A percentile compares a stretch with the other conserved stretches of the same genome.
Evolutionary conservation across 352 stramenopile genomes (phyloP).

Genomic region (Pythium rishiriense): DNA sequence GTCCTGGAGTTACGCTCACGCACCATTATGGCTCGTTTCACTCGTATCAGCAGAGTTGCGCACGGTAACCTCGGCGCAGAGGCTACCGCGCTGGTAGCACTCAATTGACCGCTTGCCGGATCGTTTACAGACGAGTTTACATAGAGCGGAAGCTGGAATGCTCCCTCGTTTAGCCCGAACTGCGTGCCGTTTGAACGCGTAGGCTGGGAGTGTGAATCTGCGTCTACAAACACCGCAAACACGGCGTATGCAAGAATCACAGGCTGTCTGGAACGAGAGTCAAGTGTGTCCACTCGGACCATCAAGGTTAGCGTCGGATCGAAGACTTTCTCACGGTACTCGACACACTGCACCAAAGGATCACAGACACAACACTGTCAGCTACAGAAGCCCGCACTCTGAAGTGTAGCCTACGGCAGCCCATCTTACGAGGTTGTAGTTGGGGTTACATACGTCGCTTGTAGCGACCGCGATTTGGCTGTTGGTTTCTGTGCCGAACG

Average conservation of each 20-base stretch:
- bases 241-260: conserved; percentile 76
- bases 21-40: conserved; percentile 54
- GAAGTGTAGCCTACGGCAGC: background rate
- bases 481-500: conserved; percentile 31
- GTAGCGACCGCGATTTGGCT: conserved; percentile 26
- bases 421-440: conserved; percentile 52
- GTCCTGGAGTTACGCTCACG: background rate
- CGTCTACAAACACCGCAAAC: conserved; percentile 74
- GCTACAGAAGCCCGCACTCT: background rate
- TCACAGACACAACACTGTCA: background rate
- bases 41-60: conserved; percentile 73
- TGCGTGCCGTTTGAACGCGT: conserved; percentile 46
- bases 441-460: conserved; percentile 40
- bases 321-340: conserved; percentile 75
- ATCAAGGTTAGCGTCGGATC: conserved; percentile 84
- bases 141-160: conserved; percentile 80
- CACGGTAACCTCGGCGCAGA: conserved; percentile 64
- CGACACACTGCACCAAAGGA: conserved; percentile 54
- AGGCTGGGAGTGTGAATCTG: conserved; percentile 53
- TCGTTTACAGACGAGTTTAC: conserved; percentile 41
- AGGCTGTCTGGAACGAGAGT: conserved; percentile 45
- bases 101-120: conserved; percentile 33
- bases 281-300: conserved; percentile 83
- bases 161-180: conserved; percentile 65
- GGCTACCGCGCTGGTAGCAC: conserved; percentile 33